Evolutionary conservation across 345 rosid species (phyloP), one percentile per base, ranked within the genome.

Genomic region (Bruguiera sexangula): DNA sequence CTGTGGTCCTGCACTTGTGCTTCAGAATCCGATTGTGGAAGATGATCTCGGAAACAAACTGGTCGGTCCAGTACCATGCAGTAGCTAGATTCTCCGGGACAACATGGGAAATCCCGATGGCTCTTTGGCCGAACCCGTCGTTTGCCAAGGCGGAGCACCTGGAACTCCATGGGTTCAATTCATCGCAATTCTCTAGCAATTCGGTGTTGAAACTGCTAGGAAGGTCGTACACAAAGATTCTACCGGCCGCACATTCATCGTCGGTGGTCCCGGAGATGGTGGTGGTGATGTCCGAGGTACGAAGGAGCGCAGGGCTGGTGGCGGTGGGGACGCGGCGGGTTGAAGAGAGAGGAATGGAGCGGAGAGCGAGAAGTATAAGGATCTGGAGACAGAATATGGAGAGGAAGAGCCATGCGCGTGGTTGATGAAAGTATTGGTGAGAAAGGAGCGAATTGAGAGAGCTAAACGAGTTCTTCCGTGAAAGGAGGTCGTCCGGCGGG

Each of bases 21-120:
- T 85, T 90, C 22, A 89, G 74, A n/a, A 96, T 73, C 71, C 97
- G 81, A 76, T 86, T 86, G 66, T 96, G 98, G 73, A 88, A 89
- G 6, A 95, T 83, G n/a, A 95, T 69, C 72, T 95, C 98, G 56
- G 86, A 73, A 2, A 82, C 91, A 72, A 95, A 92, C 76, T 95
- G 98, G 30, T 95, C 97, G 1, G 98, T 92, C 94, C 96, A 83
- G 77, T 83, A 85, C 99, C 99, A 95, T 0, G 97, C 89, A 16
- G 85, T 85, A 19, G 85, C 78, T 62, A 92, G 64, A 75, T 75
- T 76, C 16, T 78, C 78, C 20, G 99, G 96, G 11, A 95, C 76
- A 53, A 88, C 24, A 0, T 82, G 84, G 5, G 69, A 58, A 6
- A 95, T 51, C 3, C 86, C 86, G 21, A 82, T 71, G 0, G 96